Conservation (phyloP, 129 eudicot species). For the Artemisia annua region DNA sequence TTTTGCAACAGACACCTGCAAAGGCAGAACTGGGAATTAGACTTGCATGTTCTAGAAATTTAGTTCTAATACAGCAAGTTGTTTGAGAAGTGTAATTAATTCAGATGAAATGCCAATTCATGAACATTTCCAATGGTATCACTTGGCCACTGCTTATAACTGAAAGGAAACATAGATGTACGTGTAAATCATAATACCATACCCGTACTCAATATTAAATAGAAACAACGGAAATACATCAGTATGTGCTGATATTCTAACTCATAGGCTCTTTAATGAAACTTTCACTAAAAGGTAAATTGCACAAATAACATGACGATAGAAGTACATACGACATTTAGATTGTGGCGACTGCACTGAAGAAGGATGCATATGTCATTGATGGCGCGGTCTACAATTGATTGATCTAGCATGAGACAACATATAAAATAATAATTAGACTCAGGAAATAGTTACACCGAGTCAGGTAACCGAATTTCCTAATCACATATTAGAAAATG, state of each 20-base stretch:
- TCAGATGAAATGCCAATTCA: background rate
- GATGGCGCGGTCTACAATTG: constrained; percentile 87
- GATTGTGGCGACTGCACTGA: constrained; percentile 96
- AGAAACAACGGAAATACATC: constrained; percentile 8
- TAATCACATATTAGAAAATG: background rate
- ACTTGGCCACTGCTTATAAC: constrained; percentile 12
- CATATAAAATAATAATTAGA: constrained; percentile 4
- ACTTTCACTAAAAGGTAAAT: constrained; percentile 3
- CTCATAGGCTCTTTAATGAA: background rate
- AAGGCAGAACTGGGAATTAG: constrained; percentile 19
- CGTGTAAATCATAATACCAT: background rate
- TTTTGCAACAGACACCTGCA: constrained; percentile 95
- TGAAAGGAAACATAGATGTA: background rate
- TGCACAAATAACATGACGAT: background rate
- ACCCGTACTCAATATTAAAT: background rate
- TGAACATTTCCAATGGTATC: constrained; percentile 2
- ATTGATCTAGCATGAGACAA: constrained; percentile 57
- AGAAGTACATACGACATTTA: constrained; percentile 69
- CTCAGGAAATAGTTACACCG: background rate
- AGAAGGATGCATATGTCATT: constrained; percentile 88
- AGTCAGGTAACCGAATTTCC: constrained; percentile 4
- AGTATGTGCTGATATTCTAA: background rate
- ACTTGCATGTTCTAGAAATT: constrained; percentile 15
- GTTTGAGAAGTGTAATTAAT: background rate
- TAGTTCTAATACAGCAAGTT: constrained; percentile 7